These are phyloP conservation scores for Bretschneidera sinensis DNA, from an alignment of 345 rosid genomes.

Conservation along the genomic window DNA sequence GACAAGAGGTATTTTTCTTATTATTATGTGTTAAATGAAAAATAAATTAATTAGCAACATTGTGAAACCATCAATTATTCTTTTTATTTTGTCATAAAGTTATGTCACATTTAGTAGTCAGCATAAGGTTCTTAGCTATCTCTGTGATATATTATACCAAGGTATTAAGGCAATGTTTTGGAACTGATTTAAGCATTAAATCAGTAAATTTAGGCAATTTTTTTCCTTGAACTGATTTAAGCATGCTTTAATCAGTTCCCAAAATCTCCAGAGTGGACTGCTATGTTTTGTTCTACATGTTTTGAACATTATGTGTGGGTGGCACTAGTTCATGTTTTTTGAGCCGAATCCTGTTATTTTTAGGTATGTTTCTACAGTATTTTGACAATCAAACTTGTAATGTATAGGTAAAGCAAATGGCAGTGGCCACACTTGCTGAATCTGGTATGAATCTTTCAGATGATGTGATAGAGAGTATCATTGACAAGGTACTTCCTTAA, in stretches of 20 bases:
- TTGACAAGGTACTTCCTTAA: slow-evolving; percentile 56
- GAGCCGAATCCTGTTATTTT: slow-evolving; percentile 1
- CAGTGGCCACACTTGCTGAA: slow-evolving; percentile 84
- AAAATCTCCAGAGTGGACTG: too few relatives aligned
- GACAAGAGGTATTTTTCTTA: slow-evolving; percentile 53
- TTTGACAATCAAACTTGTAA: neutral
- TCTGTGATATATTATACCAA: neutral
- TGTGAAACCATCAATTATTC: too few relatives aligned
- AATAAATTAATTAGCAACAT: too few relatives aligned
- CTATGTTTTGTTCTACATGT: neutral
- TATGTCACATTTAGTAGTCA: too few relatives aligned
- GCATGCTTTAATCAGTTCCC: too few relatives aligned
- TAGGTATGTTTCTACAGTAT: neutral
- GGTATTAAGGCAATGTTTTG: too few relatives aligned
- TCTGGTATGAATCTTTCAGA: slow-evolving; percentile 84
- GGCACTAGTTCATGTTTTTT: neutral
- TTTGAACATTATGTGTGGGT: too few relatives aligned
- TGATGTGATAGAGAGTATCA: slow-evolving; percentile 73
- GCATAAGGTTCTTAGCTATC: too few relatives aligned
- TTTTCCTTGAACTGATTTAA: too few relatives aligned
- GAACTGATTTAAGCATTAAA: too few relatives aligned
- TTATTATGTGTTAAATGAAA: neutral
- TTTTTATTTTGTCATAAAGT: too few relatives aligned
- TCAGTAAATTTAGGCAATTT: too few relatives aligned
- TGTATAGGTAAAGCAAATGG: slow-evolving; percentile 79